Conservation (phyloP, 805 yeast species). For the Yamadazyma sp. region DNA sequence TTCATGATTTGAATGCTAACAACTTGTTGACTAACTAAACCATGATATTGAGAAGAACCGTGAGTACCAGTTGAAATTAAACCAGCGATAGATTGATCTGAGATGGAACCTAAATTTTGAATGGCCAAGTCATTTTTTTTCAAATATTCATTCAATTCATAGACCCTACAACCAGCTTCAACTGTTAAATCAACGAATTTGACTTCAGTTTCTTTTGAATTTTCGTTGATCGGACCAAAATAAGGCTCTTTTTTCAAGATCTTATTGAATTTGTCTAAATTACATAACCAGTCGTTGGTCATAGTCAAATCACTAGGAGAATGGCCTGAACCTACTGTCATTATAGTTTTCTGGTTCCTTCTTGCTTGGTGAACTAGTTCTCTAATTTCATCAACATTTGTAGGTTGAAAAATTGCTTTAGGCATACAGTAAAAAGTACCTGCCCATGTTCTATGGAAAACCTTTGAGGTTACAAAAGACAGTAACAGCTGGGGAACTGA, state of each 20-base stretch:
- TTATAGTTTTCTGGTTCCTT: slow-evolving; percentile 56
- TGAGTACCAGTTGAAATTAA: slow-evolving; percentile 95
- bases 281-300: slow-evolving; percentile 85
- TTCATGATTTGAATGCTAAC: slow-evolving; percentile 74
- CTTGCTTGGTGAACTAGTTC: slow-evolving; percentile 67
- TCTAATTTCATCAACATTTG: slow-evolving; percentile 61
- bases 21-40: slow-evolving; percentile 82
- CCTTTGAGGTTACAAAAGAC: slow-evolving; percentile 37
- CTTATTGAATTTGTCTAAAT: slow-evolving; percentile 70
- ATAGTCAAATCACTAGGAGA: slow-evolving; percentile 91
- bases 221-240: slow-evolving; percentile 32
- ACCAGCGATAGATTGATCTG: slow-evolving; percentile 95
- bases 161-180: slow-evolving; percentile 88
- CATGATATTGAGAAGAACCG: slow-evolving; percentile 92
- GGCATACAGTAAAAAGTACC: slow-evolving; percentile 80
- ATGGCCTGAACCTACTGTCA: slow-evolving; percentile 91
- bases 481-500: slow-evolving; percentile 29
- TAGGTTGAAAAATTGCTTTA: slow-evolving; percentile 76
- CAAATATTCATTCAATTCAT: slow-evolving; percentile 66
- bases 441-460: slow-evolving; percentile 80
- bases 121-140: slow-evolving; percentile 67
- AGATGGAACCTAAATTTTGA: slow-evolving; percentile 90
- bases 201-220: slow-evolving; percentile 33
- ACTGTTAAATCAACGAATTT: slow-evolving; percentile 85
- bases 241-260: slow-evolving; percentile 49